Base-by-base conservation (phyloP, 2,329 filamentous ascomycete genomes). In the Thermoascus crustaceus region DNA sequence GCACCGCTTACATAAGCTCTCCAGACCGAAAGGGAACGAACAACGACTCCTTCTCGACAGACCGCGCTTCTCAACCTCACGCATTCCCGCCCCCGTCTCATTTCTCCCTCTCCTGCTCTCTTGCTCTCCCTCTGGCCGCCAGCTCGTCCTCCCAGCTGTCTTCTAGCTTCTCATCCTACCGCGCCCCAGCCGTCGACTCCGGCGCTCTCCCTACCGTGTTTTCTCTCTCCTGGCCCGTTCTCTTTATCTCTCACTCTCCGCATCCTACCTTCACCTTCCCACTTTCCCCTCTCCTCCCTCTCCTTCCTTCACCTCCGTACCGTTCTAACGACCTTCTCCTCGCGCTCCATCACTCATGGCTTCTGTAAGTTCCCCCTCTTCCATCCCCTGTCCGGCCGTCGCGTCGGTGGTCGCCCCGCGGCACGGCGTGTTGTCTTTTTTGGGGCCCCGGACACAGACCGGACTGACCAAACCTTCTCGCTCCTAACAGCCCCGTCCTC, bases 291-390 rank as follows among this genome's bases (percentile, higher is more conserved):
- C 30, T 35, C 32, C 23, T 18, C 25, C 32, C 31, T 27, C 31
- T 20, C 30, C 16, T 16, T 35, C 20, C 19, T 10, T 31, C 11
- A 29, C 13, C n/a, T n/a, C 29, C 32, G 24, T 13, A 41, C 39
- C 37, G 14, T 22, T 26, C 25, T 31, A 34, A 29, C 26, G 14
- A 29, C 13, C 26, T 29, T 8, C 7, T 16, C 14, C 13, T 29
- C 14, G n/a, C 11, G 16, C 26, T 37, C 32, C 39, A 39, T 48
- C 48, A 52, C 52, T 44, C 56, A 68, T 68, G 65, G 64, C 65
- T 67, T 68, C 65, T 55, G 65, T 68, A 55, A 53, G 65, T 65
- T 26, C 22, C 27, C 22, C 30, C 36, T 16, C 7, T 40, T 23
- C n/a, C 37, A 19, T 18, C 2, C 22, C 13, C 7, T 21, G 13